Percentiles rank a stretch among this genome's conserved stretches.
Conservation (phyloP, 257 asterid species). For the Mentha longifolia region DNA sequence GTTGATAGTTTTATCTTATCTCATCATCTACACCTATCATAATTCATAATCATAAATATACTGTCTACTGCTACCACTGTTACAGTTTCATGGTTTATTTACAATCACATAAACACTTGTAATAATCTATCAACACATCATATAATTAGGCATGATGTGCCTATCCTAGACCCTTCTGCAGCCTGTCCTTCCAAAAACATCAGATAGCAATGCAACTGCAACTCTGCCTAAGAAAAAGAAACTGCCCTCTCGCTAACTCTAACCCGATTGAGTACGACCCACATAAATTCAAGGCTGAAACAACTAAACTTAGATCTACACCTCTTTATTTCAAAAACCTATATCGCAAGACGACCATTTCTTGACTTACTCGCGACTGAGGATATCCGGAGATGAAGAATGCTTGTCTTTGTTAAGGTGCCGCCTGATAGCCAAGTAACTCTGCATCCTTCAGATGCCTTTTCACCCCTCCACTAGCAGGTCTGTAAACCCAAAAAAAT, state of each 20-base stretch:
- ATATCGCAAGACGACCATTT: background rate
- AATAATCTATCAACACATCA: background rate
- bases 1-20: too few species aligned
- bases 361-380: background rate
- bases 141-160: background rate
- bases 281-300: background rate
- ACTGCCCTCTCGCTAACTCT: background rate
- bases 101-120: background rate
- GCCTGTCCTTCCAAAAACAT: background rate
- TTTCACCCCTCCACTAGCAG: slow-evolving; percentile 80
- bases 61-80: background rate
- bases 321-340: background rate
- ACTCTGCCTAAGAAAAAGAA: background rate
- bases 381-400: background rate
- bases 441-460: slow-evolving; percentile 45
- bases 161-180: background rate
- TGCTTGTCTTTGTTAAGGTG: slow-evolving; percentile 16
- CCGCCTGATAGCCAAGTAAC: slow-evolving; percentile 33
- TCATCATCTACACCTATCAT: too few species aligned
- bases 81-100: slow-evolving; percentile 11
- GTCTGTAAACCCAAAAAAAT: slow-evolving; percentile 45
- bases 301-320: too few species aligned
- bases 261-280: background rate
- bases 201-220: background rate
- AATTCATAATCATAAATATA: background rate